Evolutionary conservation across 495 filamentous ascomycete genomes (phyloP).

Genomic region (Aspergillus sclerotioniger): DNA sequence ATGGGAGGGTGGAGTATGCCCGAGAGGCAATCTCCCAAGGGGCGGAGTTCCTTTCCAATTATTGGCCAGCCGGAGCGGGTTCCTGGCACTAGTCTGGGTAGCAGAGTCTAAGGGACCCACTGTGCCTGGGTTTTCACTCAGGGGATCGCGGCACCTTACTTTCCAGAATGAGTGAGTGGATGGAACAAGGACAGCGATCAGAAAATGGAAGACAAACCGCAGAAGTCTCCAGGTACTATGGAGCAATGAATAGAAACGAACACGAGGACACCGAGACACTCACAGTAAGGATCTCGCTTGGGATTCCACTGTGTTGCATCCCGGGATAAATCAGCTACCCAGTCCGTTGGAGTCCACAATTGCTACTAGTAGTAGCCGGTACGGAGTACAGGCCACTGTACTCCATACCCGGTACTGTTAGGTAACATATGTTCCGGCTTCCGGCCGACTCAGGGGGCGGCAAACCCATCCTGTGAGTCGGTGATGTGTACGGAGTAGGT

Average conservation of each 20-base stretch:
- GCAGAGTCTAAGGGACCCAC: conserved; percentile 20
- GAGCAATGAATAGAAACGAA: too few species aligned
- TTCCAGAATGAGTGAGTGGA: not conserved
- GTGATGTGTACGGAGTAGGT: not conserved
- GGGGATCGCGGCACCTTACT: conserved; percentile 11
- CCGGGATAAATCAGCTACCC: too few species aligned
- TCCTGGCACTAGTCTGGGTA: not conserved
- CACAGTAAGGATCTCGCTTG: not conserved
- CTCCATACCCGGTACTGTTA: not conserved
- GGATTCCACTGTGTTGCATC: not conserved
- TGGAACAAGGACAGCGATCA: not conserved
- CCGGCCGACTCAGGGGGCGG: not conserved
- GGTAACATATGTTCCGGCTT: not conserved
- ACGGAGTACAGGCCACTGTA: too few species aligned
- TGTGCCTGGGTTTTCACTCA: conserved; percentile 7
- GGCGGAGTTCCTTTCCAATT: not conserved
- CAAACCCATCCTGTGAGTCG: not conserved
- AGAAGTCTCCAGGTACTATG: not conserved
- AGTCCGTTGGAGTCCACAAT: not conserved
- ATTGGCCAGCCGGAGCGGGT: not conserved
- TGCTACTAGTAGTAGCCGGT: too few species aligned
- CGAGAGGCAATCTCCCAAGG: conserved; percentile 1
- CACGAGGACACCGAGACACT: too few species aligned
- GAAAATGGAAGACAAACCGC: not conserved
- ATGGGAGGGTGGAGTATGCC: not conserved